These are phyloP conservation scores for Leptodermis oblonga DNA, from an alignment of 257 asterid species.

Conservation along the genomic window DNA sequence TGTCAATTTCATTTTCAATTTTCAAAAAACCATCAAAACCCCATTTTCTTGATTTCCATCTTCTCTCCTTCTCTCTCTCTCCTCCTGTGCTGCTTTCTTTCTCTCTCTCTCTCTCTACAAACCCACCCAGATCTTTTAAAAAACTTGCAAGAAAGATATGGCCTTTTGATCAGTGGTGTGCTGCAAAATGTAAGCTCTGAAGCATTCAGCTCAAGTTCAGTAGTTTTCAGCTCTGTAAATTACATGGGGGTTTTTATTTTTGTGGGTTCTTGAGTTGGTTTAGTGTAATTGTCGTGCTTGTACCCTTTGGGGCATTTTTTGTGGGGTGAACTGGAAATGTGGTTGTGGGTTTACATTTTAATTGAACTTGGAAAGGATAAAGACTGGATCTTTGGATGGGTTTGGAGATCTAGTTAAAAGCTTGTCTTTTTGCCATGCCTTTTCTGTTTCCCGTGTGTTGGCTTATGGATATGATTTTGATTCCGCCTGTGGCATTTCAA, in stretches of 20 bases:
- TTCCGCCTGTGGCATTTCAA: background rate
- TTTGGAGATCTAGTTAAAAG: slow-evolving; percentile 32
- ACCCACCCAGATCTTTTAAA: slow-evolving; percentile 34
- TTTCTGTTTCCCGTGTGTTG: slow-evolving; percentile 10
- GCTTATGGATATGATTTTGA: slow-evolving; percentile 14
- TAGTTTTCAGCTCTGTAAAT: background rate
- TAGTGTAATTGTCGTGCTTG: background rate
- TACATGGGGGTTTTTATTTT: background rate
- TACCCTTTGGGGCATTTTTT: slow-evolving; percentile 4
- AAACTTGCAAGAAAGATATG: slow-evolving; percentile 24
- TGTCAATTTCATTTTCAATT: slow-evolving; percentile 22
- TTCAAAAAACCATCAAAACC: slow-evolving; percentile 13
- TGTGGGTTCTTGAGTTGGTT: background rate
- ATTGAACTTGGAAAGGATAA: slow-evolving; percentile 25
- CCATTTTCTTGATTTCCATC: slow-evolving; percentile 10
- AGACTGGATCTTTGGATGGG: slow-evolving; percentile 38
- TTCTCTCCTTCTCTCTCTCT: slow-evolving; percentile 6
- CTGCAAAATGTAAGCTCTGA: slow-evolving; percentile 26
- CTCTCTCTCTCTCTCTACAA: slow-evolving; percentile 31
- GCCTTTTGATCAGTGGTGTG: slow-evolving; percentile 31
- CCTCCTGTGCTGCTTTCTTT: slow-evolving; percentile 11
- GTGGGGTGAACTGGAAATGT: slow-evolving; percentile 18
- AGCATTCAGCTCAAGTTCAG: slow-evolving; percentile 7
- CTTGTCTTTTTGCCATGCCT: slow-evolving; percentile 13
- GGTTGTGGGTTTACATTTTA: slow-evolving; percentile 18